Evolutionary conservation across 352 stramenopile species (phyloP), one percentile per base, ranked within the genome.

Genomic region (Phytophthora boehmeriae): DNA sequence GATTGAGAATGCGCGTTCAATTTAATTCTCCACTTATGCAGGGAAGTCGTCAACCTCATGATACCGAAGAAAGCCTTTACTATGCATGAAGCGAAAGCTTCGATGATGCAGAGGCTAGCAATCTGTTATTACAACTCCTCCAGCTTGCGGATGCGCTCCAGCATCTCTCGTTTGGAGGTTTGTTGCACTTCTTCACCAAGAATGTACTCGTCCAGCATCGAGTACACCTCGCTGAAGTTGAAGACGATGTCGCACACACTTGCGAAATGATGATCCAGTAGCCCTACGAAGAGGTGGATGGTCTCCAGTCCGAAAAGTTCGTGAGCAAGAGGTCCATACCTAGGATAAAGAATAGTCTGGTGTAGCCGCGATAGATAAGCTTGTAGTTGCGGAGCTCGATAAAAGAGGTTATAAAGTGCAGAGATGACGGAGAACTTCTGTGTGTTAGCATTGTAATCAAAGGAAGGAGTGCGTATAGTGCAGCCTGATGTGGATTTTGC

Each of bases 311-410:
- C 98, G 17, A 96, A 81, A 48, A 99, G 83, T 78, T 99, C 97
- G 77, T 99, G 99, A 66, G 98, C 97, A 72, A 73, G 5, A 98
- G 73, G 75, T 99, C 96, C 19, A 98, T 93, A 11, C 95, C 96
- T 58, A 98, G 83, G 27, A 98, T 98, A 72, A 99, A 99, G 79
- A 98, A 99, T 30, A 99, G 86, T 8, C 96, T 96, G 5, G 97
- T 97, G 73, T 99, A 99, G 69, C 97, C 85, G 54, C 97, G 85
- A 75, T 99, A 99, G 62, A 99, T 99, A 45, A 99, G 75, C 79
- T 99, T 99, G 89, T 99, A 99, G 71, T 89, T 98, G 59, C 97
- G 96, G 74, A 98, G 99, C 75, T 98, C 94, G 60, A 98, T 95
- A 63, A 98, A n/a, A n/a, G n/a, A n/a, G n/a, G n/a, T n/a, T n/a